Percentiles rank a stretch among this genome's conserved stretches.
Evolutionary conservation across 352 stramenopile species (phyloP).

Genomic region (Phytophthora melonis): DNA sequence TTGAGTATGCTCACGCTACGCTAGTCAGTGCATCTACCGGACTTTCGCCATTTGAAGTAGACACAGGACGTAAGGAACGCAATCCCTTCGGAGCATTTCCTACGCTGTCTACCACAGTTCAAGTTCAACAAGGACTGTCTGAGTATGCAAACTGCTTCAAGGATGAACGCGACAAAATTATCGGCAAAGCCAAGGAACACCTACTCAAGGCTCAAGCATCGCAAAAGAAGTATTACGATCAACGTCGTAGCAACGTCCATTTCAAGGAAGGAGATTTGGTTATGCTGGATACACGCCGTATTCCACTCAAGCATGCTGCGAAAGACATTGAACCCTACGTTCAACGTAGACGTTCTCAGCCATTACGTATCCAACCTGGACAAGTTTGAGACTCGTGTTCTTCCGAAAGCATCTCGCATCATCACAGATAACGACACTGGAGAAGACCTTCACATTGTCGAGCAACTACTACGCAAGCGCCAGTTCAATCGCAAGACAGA

Average conservation of each 20-base stretch:
- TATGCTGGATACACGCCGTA: too few species aligned
- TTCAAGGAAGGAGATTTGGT: too few species aligned
- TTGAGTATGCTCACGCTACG: slow-evolving; percentile 26
- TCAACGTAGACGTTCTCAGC: too few species aligned
- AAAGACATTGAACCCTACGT: too few species aligned
- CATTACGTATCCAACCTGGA: too few species aligned
- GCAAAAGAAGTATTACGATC: slow-evolving; percentile 12
- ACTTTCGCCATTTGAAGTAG: slow-evolving; percentile 21
- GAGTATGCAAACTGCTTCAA: slow-evolving; percentile 18
- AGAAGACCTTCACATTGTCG: too few species aligned
- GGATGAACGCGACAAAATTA: slow-evolving; percentile 15
- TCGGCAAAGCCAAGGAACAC: slow-evolving; percentile 1
- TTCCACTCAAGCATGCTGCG: too few species aligned
- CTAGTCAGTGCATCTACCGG: slow-evolving; percentile 19
- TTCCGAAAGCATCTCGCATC: too few species aligned
- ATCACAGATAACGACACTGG: too few species aligned
- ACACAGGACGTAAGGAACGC: slow-evolving; percentile 14
- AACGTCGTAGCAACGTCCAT: slow-evolving; percentile 1
- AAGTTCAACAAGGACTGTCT: slow-evolving; percentile 22
- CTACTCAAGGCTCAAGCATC: slow-evolving; percentile 11
- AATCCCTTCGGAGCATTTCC: not conserved
- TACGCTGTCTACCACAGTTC: slow-evolving; percentile 7
- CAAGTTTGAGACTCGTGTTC: too few species aligned
- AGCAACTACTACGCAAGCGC: too few species aligned
- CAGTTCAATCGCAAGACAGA: too few species aligned